These are phyloP conservation scores for Ashbya aceris DNA, from an alignment of 1,139 yeast species.

Conservation along the genomic window DNA sequence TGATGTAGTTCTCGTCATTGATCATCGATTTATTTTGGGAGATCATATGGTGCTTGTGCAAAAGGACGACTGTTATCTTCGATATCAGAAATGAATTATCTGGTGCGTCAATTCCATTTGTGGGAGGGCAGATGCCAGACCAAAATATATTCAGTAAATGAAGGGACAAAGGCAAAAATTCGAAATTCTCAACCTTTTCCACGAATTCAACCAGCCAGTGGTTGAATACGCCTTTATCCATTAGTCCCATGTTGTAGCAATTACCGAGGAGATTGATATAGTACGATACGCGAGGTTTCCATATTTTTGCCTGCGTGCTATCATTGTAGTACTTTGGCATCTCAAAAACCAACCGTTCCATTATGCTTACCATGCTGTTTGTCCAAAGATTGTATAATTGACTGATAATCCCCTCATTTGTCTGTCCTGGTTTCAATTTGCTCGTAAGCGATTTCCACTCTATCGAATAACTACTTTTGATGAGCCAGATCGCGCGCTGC, in stretches of 20 bases:
- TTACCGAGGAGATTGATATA: conserved; percentile 50
- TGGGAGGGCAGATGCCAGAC: conserved; percentile 40
- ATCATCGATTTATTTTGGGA: conserved; percentile 29
- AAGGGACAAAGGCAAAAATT: conserved; percentile 44
- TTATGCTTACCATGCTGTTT: conserved; percentile 28
- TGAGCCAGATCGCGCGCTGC: conserved; percentile 78
- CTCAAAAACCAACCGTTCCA: conserved; percentile 26
- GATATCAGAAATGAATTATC: conserved; percentile 39
- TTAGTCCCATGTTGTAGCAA: conserved; percentile 55
- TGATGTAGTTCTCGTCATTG: conserved; percentile 30
- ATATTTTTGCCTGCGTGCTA: conserved; percentile 28
- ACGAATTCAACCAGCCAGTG: conserved; percentile 54
- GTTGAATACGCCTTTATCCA: conserved; percentile 55
- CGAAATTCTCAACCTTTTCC: conserved; percentile 37
- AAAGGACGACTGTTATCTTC: conserved; percentile 48
- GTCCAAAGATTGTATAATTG: conserved; percentile 87
- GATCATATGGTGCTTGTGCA: conserved; percentile 32
- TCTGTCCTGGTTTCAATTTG: conserved; percentile 33
- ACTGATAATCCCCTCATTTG: conserved; percentile 34
- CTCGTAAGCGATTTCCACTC: conserved; percentile 64
- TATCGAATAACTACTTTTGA: conserved; percentile 75
- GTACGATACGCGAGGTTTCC: conserved; percentile 50
- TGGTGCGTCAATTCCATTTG: conserved; percentile 3
- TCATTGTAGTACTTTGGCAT: conserved; percentile 26
- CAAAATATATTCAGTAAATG: conserved; percentile 61